Evolutionary conservation across 2,329 filamentous ascomycete species (phyloP).

Genomic region (Anisogramma anomala): DNA sequence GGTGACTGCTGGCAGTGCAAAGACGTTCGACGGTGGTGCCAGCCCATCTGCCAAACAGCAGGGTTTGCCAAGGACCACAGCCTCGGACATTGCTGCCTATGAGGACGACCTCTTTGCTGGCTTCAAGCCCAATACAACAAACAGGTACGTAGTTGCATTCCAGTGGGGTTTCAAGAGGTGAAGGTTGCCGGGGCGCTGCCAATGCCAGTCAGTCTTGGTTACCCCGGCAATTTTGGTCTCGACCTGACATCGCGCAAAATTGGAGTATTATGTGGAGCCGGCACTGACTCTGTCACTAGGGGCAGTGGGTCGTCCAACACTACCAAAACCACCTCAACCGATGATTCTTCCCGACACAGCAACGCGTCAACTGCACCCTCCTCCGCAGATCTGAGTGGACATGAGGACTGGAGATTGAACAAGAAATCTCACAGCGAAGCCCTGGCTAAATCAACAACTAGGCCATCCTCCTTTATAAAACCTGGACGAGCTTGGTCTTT

Average conservation of each 20-base stretch:
- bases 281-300: slow-evolving; percentile 32
- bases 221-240: slow-evolving; percentile 11
- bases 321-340: slow-evolving; percentile 47
- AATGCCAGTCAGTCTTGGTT: slow-evolving; percentile 16
- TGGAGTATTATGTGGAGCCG: slow-evolving; percentile 18
- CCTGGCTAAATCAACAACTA: slow-evolving; percentile 32
- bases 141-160: slow-evolving; percentile 35
- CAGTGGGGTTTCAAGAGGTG: slow-evolving; percentile 5
- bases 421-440: slow-evolving; percentile 30
- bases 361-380: slow-evolving; percentile 51
- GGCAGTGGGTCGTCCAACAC: slow-evolving; percentile 51
- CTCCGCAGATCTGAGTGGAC: slow-evolving; percentile 34
- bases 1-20: slow-evolving; percentile 25
- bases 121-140: slow-evolving; percentile 33
- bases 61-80: slow-evolving; percentile 27
- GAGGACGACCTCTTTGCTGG: slow-evolving; percentile 49
- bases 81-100: slow-evolving; percentile 26
- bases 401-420: slow-evolving; percentile 29
- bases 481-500: slow-evolving; percentile 49
- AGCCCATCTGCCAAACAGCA: slow-evolving; percentile 29
- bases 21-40: slow-evolving; percentile 40
- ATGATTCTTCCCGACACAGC: slow-evolving; percentile 51
- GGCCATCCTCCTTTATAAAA: slow-evolving; percentile 42
- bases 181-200: slow-evolving; percentile 1
- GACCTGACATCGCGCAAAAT: slow-evolving; percentile 14